Base-by-base conservation (phyloP, 768 basidiomycete species). In the Rubroboletus pulcherrimus region DNA sequence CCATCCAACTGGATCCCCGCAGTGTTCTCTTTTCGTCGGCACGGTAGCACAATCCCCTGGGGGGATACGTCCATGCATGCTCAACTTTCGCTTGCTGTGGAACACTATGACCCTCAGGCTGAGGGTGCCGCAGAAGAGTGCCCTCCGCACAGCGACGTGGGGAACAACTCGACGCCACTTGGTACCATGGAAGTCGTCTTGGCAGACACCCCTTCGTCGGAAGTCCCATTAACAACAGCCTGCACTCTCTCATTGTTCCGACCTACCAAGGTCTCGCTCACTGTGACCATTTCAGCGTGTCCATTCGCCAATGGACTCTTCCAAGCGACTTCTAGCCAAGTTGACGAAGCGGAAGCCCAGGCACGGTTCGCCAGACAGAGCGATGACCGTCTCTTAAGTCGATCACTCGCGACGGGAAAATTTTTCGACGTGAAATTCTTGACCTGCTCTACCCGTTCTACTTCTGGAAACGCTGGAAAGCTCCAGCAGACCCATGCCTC, bases 371-470 rank as follows among this genome's bases (percentile, higher is more conserved):
- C 49, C 30, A 56, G 19, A 24, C 63, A 33, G 41, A 51, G 46
- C 6, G 31, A 42, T 31, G 57, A 59, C 11, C 29, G 15, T 41
- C 29, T 57, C 14, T n/a, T 67, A 12, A 41, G 31, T 39, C 54
- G 10, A 43, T 65, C 54, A 34, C 59, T 67, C 17, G 14, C 34
- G 11, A 65, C 63, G 7, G 64, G 64, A 44, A 62, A 47, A 37
- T 46, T 56, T 14, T 57, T 52, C n/a, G 65, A 65, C 24, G 54
- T 65, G n/a, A 61, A 52, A 12, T 66, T 66, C 54, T 17, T 67
- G 51, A 21, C 65, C 34, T 24, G 1, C 31, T 41, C 55, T 54
- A 30, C 45, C 4, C 50, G 46, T 7, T 19, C 44, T 49, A 7
- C 46, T n/a, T 49, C 51, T 21, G 55, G 43, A 8, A 19, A 24